Conservation (phyloP, 495 filamentous ascomycete species). For the Podospora pseudopauciseta region DNA sequence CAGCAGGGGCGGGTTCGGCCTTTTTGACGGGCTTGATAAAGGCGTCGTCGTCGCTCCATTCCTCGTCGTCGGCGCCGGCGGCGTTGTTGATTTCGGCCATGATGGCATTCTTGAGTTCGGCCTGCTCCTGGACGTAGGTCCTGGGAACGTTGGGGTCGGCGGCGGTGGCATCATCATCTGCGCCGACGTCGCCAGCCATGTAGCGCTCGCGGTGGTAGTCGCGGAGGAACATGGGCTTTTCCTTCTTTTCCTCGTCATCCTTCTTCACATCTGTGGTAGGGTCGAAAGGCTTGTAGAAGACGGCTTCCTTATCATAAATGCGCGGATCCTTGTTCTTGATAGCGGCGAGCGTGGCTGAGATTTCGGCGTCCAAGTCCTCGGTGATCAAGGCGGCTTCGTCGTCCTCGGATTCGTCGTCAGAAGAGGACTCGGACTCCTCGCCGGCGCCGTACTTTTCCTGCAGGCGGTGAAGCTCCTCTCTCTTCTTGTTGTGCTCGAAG, state of each 20-base stretch:
- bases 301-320: conserved; percentile 74
- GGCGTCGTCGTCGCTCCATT: conserved; percentile 62
- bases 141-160: conserved; percentile 51
- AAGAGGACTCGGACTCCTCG: conserved; percentile 53
- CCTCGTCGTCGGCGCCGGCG: conserved; percentile 50
- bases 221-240: conserved; percentile 80
- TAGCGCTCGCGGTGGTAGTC: conserved; percentile 91
- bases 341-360: conserved; percentile 76
- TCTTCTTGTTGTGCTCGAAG: conserved; percentile 95
- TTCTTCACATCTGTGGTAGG: conserved; percentile 38
- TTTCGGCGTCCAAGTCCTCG: conserved; percentile 76
- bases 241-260: conserved; percentile 47
- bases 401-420: conserved; percentile 78
- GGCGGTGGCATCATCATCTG: conserved; percentile 58
- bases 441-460: conserved; percentile 71
- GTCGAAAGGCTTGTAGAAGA: conserved; percentile 69
- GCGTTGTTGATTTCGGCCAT: conserved; percentile 75
- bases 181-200: conserved; percentile 55
- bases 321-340: conserved; percentile 86
- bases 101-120: conserved; percentile 69
- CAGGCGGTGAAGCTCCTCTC: conserved; percentile 83
- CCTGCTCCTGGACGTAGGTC: conserved; percentile 85
- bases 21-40: conserved; percentile 66
- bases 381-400: conserved; percentile 83
- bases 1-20: conserved; percentile 20